phyloP scores from a whole-genome alignment of 1,284 basidiomycete species.

The Peniophora sp. region DNA sequence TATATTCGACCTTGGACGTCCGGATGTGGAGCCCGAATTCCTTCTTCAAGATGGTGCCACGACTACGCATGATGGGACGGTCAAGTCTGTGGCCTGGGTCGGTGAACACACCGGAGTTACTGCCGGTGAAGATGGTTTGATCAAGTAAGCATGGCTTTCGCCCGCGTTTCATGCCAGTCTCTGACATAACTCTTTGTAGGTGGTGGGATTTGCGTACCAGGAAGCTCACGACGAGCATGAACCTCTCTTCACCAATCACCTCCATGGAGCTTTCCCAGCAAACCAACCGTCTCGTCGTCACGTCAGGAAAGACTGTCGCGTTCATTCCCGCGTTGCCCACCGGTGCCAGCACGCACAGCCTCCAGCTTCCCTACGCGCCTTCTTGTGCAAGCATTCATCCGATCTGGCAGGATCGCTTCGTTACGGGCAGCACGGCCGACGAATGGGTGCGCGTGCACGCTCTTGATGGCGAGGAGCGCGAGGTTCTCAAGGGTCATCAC shows the following conservation, averaged over 20 bases:
- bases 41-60: slow-evolving; percentile 46
- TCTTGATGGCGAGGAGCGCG: slow-evolving; percentile 82
- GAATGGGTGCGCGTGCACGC: slow-evolving; percentile 97
- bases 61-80: slow-evolving; percentile 77
- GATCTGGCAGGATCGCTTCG: slow-evolving; percentile 80
- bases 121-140: slow-evolving; percentile 85
- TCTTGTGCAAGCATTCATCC: slow-evolving; percentile 94
- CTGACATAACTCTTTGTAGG: slow-evolving; percentile 29
- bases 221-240: slow-evolving; percentile 61
- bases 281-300: slow-evolving; percentile 83
- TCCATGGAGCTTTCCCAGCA: slow-evolving; percentile 89
- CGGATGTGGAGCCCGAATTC: slow-evolving; percentile 81
- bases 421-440: slow-evolving; percentile 85
- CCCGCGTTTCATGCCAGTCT: not conserved
- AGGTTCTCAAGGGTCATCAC: slow-evolving; percentile 95
- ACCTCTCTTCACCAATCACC: slow-evolving; percentile 76
- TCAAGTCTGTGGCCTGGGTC: slow-evolving; percentile 93
- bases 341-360: slow-evolving; percentile 49
- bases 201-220: slow-evolving; percentile 95
- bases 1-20: slow-evolving; percentile 83
- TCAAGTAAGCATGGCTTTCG: slow-evolving; percentile 56
- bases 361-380: slow-evolving; percentile 74
- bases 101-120: slow-evolving; percentile 81
- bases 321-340: slow-evolving; percentile 72
- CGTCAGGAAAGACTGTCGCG: slow-evolving; percentile 85